Evolutionary conservation across 2,329 filamentous ascomycete species (phyloP).

Genomic region (Fusarium sp.): DNA sequence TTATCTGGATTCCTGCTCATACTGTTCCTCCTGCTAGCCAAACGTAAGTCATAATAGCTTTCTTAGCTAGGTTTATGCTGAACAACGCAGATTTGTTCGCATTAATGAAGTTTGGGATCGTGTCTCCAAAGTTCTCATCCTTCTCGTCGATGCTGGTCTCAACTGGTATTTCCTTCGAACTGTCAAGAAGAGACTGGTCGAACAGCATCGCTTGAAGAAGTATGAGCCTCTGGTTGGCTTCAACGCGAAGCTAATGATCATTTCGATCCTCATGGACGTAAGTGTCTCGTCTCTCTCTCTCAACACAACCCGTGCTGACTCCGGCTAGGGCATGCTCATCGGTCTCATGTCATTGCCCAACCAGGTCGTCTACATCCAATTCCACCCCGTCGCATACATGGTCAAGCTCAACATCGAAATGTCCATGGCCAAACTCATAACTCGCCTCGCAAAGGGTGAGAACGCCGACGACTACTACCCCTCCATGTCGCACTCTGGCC

Average conservation of each 20-base stretch:
- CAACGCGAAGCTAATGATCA: constrained; percentile 58
- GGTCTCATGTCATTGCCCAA: constrained; percentile 48
- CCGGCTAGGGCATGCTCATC: constrained; percentile 38
- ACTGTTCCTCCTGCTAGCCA: constrained; percentile 50
- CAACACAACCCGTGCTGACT: background rate
- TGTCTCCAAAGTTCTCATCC: constrained; percentile 60
- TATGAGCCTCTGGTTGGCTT: constrained; percentile 60
- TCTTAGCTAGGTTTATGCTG: background rate
- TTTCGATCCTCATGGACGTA: constrained; percentile 62
- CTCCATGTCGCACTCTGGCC: constrained; percentile 30
- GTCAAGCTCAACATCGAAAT: constrained; percentile 65
- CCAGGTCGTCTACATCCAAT: constrained; percentile 56
- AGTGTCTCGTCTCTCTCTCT: background rate
- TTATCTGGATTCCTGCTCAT: constrained; percentile 63
- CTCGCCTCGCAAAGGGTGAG: constrained; percentile 44
- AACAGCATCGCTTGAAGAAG: constrained; percentile 58
- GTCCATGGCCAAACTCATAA: constrained; percentile 63
- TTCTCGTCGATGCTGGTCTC: constrained; percentile 59
- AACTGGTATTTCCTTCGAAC: constrained; percentile 62
- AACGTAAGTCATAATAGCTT: constrained; percentile 30
- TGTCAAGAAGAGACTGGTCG: constrained; percentile 57
- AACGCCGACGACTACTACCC: constrained; percentile 33
- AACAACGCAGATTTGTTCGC: constrained; percentile 43
- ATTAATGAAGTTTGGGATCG: constrained; percentile 64
- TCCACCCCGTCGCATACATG: constrained; percentile 61